phyloP scores from a whole-genome alignment of 805 yeast genomes.

The Yamadazyma insecticola region DNA sequence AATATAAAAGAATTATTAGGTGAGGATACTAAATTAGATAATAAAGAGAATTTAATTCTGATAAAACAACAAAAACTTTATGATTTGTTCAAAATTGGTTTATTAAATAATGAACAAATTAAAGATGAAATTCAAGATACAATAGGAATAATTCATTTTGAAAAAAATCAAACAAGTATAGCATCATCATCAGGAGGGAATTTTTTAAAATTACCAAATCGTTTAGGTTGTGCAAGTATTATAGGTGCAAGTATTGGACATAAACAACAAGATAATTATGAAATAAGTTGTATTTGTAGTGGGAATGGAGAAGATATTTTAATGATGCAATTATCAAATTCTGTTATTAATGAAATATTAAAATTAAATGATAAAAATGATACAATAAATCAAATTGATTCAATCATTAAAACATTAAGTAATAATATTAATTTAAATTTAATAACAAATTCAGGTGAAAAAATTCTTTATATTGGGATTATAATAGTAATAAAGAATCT shows the following conservation, averaged over 20 bases:
- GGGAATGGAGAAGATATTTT: constrained; percentile 58
- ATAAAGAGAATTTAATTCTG: constrained; percentile 1
- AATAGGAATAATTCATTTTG: constrained; percentile 34
- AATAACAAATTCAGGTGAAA: not conserved
- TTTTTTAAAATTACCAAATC: constrained; percentile 42
- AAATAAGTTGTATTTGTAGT: constrained; percentile 39
- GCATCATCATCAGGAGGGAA: constrained; percentile 55
- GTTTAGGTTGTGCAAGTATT: constrained; percentile 53
- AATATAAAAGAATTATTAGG: too few species aligned
- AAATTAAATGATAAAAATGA: not conserved
- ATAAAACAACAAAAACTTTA: constrained; percentile 4
- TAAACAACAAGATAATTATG: constrained; percentile 12
- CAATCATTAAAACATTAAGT: not conserved
- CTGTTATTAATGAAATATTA: constrained; percentile 8
- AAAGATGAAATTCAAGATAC: constrained; percentile 35
- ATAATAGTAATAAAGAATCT: constrained; percentile 16
- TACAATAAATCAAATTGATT: constrained; percentile 1
- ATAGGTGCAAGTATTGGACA: constrained; percentile 42
- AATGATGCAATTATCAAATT: constrained; percentile 36
- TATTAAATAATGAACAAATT: constrained; percentile 2
- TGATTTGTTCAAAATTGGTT: constrained; percentile 6
- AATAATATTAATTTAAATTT: constrained; percentile 2
- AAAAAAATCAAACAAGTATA: constrained; percentile 9
- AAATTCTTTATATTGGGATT: constrained; percentile 28
- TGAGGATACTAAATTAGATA: not conserved